Base-by-base conservation (phyloP, 495 filamentous ascomycete species). In the Penicillium cataractarum region DNA sequence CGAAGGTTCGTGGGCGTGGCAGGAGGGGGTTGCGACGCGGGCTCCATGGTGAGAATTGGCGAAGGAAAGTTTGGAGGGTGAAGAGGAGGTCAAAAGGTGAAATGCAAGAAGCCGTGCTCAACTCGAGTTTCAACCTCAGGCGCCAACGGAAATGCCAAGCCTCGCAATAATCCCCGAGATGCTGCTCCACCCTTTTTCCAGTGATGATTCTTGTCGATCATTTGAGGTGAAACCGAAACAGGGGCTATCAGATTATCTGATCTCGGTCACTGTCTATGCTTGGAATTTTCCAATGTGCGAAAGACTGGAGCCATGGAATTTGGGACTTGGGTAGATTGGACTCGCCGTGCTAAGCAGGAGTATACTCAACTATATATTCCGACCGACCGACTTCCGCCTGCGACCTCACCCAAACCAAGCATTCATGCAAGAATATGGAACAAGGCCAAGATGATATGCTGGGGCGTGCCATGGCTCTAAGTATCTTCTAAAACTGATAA, bases 1-100 rank as follows among this genome's bases (percentile, higher is more conserved):
- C 75, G 77, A 27, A 76, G 79, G 48, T 80, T 78, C 8, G 77
- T 72, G n/a, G 77, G 70, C 0, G 73, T 77, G 21, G 74, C 74
- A 26, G 80, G 73, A 50, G 74, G 72, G 26, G 79, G 74, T 32
- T 67, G 71, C 54, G 54, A 27, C 13, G 71, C 62, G 17, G 58
- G 27, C 55, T 74, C 69, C 71, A 74, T 74, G 60, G 19, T 64
- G 63, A 31, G n/a, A 33, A 24, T 48, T 9, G n/a, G 7, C 44
- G 21, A 21, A 15, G 12, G 49, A 19, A 27, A 31, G 13, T 3
- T 31, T 8, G 19, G 44, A 21, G 19, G 17, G 49, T 31, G 26
- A 27, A n/a, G 26, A 52, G 27, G 22, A 46, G 42, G 24, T 22
- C 19, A 22, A 4, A 52, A 29, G 27, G 32, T 50, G 60, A 39